Evolutionary conservation across 1,139 yeast genomes (phyloP).

Genomic region (Blastobotrys elegans): DNA sequence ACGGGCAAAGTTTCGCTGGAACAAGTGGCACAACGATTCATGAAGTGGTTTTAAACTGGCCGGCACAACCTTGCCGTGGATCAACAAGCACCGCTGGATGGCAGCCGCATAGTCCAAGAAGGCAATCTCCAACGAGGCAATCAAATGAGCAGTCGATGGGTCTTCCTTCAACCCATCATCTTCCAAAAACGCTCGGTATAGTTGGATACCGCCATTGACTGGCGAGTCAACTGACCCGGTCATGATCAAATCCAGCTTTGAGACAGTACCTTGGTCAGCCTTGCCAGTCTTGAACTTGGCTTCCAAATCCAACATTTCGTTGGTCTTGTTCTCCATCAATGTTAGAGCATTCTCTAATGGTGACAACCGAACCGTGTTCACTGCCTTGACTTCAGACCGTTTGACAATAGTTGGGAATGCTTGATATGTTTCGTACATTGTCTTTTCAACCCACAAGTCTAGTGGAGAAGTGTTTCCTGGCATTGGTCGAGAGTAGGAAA

Average conservation of each 20-base stretch:
- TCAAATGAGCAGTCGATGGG: slow-evolving; percentile 34
- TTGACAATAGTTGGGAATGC: slow-evolving; percentile 88
- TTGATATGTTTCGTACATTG: slow-evolving; percentile 67
- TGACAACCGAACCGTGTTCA: slow-evolving; percentile 58
- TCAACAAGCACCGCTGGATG: slow-evolving; percentile 58
- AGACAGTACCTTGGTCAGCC: slow-evolving; percentile 43
- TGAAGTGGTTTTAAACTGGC: slow-evolving; percentile 57
- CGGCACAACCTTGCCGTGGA: slow-evolving; percentile 68
- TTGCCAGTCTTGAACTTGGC: slow-evolving; percentile 51
- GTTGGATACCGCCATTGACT: slow-evolving; percentile 88
- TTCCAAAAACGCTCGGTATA: slow-evolving; percentile 65
- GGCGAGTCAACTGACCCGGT: slow-evolving; percentile 92
- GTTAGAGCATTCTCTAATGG: slow-evolving; percentile 81
- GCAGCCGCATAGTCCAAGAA: slow-evolving; percentile 67
- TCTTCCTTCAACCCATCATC: slow-evolving; percentile 40
- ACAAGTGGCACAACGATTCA: slow-evolving; percentile 58
- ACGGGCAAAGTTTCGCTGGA: slow-evolving; percentile 59
- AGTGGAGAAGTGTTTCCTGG: slow-evolving; percentile 71
- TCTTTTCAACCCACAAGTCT: slow-evolving; percentile 86
- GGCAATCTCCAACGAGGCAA: slow-evolving; percentile 51
- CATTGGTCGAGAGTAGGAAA: slow-evolving; percentile 63
- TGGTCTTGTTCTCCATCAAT: slow-evolving; percentile 61
- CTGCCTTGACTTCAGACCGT: slow-evolving; percentile 62
- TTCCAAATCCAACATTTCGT: slow-evolving; percentile 67
- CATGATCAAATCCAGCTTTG: slow-evolving; percentile 67